Percentiles rank a stretch among this genome's conserved stretches.
Evolutionary conservation across 306 rosid genomes (phyloP).

Genomic region (Prinsepia uniflora): DNA sequence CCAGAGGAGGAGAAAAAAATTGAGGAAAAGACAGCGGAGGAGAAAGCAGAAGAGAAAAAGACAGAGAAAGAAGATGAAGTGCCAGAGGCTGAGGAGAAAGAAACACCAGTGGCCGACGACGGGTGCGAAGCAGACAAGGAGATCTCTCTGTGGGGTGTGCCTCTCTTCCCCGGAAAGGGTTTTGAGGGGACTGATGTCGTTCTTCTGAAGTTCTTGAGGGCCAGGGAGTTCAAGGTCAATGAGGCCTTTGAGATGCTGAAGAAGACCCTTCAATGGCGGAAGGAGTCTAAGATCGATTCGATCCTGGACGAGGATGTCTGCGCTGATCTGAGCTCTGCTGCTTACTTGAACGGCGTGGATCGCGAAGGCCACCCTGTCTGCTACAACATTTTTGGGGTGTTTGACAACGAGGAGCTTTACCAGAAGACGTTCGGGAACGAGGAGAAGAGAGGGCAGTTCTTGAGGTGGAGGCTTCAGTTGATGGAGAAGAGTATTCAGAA

Average conservation of each 20-base stretch:
- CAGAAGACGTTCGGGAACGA: slow-evolving; percentile 67
- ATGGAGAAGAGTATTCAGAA: slow-evolving; percentile 74
- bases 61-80: slow-evolving; percentile 11
- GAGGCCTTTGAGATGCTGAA: slow-evolving; percentile 66
- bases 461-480: slow-evolving; percentile 78
- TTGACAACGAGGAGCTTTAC: slow-evolving; percentile 60
- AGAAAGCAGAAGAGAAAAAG: not conserved
- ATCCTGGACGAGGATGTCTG: slow-evolving; percentile 55
- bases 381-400: slow-evolving; percentile 82
- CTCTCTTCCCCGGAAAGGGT: slow-evolving; percentile 44
- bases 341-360: slow-evolving; percentile 53
- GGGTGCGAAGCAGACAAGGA: slow-evolving; percentile 20
- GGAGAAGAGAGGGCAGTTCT: slow-evolving; percentile 63
- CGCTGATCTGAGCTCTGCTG: slow-evolving; percentile 57
- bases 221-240: slow-evolving; percentile 78
- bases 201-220: slow-evolving; percentile 71
- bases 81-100: not conserved
- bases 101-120: slow-evolving; percentile 4
- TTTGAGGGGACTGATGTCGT: slow-evolving; percentile 67
- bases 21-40: not conserved
- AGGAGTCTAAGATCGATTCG: slow-evolving; percentile 54
- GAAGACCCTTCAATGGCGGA: slow-evolving; percentile 70
- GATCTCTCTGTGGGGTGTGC: slow-evolving; percentile 72
- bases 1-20: slow-evolving; percentile 7
- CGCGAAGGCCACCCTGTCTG: slow-evolving; percentile 68